Evolutionary conservation across 441 rosid genomes (phyloP).

Genomic region (Erysimum cheiri): DNA sequence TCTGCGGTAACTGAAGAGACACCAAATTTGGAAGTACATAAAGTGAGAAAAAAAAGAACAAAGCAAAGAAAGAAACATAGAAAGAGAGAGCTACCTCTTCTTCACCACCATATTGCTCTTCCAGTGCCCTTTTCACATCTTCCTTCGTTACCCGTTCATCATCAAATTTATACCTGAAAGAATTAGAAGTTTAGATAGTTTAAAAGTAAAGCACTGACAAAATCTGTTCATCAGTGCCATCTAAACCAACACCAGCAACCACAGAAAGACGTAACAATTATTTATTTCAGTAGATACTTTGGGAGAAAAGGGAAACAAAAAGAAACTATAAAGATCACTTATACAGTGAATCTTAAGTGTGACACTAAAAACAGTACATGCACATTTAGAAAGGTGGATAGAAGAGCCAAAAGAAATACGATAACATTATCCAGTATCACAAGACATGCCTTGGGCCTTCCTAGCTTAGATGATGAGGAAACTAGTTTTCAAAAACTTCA

Average conservation of each 20-base stretch:
- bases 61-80: conserved; percentile 30
- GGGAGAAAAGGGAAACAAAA: conserved; percentile 13
- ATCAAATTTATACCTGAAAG: conserved; percentile 87
- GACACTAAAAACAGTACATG: conserved; percentile 14
- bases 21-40: conserved; percentile 14
- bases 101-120: conserved; percentile 99
- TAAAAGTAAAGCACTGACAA: conserved; percentile 11
- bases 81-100: conserved; percentile 73
- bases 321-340: conserved; percentile 18
- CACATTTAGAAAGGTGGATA: conserved; percentile 14
- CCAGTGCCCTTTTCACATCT: conserved; percentile 88
- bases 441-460: conserved; percentile 20
- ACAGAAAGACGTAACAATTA: conserved; percentile 4
- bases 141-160: conserved; percentile 98
- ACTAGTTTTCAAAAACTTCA: conserved; percentile 10
- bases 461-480: conserved; percentile 34
- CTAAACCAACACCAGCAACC: conserved; percentile 26
- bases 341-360: conserved; percentile 2
- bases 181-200: conserved; percentile 23
- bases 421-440: conserved; percentile 15
- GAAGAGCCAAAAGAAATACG: conserved; percentile 10
- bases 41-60: conserved; percentile 18
- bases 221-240: conserved; percentile 23
- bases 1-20: conserved; percentile 70
- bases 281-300: neutral